These are phyloP conservation scores for Abortiporus biennis DNA, from an alignment of 1,284 basidiomycete species.

Conservation along the genomic window DNA sequence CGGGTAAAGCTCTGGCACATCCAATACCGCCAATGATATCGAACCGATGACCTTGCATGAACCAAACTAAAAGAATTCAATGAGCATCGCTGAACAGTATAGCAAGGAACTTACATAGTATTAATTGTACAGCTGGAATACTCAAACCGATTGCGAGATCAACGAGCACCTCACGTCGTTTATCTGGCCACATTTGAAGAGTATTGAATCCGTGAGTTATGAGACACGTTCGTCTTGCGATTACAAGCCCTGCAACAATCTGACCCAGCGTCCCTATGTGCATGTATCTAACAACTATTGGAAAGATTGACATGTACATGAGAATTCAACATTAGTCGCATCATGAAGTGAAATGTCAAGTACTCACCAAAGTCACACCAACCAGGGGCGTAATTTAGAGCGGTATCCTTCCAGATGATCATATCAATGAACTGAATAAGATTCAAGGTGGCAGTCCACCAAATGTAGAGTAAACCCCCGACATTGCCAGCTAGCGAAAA, in stretches of 20 bases:
- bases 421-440: constrained; percentile 57
- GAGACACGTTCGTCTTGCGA: constrained; percentile 1
- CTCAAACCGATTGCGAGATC: constrained; percentile 5
- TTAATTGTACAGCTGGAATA: constrained; percentile 1
- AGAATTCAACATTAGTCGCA: constrained; percentile 35
- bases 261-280: background rate
- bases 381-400: constrained; percentile 47
- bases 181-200: constrained; percentile 20
- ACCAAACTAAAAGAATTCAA: constrained; percentile 18
- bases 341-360: constrained; percentile 27
- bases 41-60: constrained; percentile 43
- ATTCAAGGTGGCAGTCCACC: constrained; percentile 52
- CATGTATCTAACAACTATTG: constrained; percentile 19
- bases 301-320: background rate
- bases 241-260: constrained; percentile 5
- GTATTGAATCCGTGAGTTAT: constrained; percentile 18
- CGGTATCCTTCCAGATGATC: constrained; percentile 59
- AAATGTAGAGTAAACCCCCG: constrained; percentile 63
- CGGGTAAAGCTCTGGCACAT: constrained; percentile 38
- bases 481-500: constrained; percentile 43
- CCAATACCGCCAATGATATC: constrained; percentile 54
- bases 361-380: constrained; percentile 75
- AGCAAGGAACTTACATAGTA: constrained; percentile 1
- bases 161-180: constrained; percentile 6
- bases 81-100: background rate